Evolutionary conservation across 2,329 filamentous ascomycete species (phyloP).

Genomic region (Magnaporthales sp.): DNA sequence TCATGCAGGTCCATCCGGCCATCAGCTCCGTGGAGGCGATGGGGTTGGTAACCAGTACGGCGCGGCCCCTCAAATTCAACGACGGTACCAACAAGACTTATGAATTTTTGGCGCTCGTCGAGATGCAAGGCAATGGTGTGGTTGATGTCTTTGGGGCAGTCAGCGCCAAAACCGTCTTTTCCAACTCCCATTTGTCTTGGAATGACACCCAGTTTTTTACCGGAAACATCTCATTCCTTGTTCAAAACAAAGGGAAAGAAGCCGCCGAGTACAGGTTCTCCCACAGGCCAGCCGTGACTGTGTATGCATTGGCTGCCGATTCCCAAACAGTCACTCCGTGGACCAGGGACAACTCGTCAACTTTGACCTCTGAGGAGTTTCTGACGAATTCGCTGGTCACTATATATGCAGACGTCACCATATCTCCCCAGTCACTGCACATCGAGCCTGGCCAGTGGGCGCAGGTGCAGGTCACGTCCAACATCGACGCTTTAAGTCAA

Average conservation of each 20-base stretch:
- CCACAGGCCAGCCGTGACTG: neutral
- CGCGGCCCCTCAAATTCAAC: neutral
- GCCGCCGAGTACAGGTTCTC: neutral
- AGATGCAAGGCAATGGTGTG: neutral
- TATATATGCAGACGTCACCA: neutral
- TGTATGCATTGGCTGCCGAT: neutral
- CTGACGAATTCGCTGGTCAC: neutral
- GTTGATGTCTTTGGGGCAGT: neutral
- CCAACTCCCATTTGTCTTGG: neutral
- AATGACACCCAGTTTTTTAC: neutral
- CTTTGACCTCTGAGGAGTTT: neutral
- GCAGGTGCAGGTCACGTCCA: neutral
- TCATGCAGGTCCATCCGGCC: neutral
- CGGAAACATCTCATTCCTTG: neutral
- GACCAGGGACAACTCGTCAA: neutral
- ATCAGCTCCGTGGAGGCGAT: neutral
- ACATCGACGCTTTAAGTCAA: neutral
- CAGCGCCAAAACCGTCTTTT: neutral
- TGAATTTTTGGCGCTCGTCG: neutral
- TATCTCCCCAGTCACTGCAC: neutral
- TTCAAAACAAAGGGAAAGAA: neutral
- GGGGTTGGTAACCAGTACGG: neutral
- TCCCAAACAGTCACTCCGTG: neutral
- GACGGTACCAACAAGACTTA: neutral
- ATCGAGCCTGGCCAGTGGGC: neutral